Evolutionary conservation across 2,329 filamentous ascomycete species (phyloP).

Genomic region (Trichoderma guizhouense): DNA sequence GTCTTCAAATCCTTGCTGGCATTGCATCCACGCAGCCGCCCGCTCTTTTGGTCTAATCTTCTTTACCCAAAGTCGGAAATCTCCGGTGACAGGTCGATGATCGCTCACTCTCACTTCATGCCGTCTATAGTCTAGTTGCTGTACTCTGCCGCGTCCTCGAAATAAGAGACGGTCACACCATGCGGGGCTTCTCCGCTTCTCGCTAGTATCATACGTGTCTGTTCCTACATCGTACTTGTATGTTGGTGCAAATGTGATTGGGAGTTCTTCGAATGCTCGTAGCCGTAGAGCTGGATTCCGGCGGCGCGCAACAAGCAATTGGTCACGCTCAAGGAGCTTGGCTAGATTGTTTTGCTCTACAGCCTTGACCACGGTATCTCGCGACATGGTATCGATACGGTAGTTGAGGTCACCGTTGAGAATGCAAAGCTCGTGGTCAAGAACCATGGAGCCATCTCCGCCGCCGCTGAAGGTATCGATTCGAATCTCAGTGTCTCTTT

Average conservation of each 20-base stretch:
- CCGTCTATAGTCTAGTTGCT: constrained; percentile 81
- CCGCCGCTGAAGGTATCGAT: constrained; percentile 82
- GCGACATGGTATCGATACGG: constrained; percentile 94
- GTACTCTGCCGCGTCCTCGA: constrained; percentile 73
- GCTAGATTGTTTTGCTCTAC: constrained; percentile 75
- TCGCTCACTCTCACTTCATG: constrained; percentile 91
- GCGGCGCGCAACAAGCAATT: constrained; percentile 82
- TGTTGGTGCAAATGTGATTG: constrained; percentile 89
- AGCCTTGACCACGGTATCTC: constrained; percentile 85
- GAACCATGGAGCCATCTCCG: constrained; percentile 91
- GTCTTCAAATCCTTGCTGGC: constrained; percentile 70
- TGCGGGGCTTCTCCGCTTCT: constrained; percentile 89
- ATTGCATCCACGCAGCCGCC: constrained; percentile 65
- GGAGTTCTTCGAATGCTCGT: constrained; percentile 83
- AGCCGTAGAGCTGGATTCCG: constrained; percentile 88
- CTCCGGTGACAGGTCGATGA: constrained; percentile 85
- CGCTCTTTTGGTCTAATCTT: constrained; percentile 68
- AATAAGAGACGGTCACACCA: constrained; percentile 97
- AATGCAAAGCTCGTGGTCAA: constrained; percentile 97
- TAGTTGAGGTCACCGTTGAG: constrained; percentile 97
- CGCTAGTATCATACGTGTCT: constrained; percentile 88
- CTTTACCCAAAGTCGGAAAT: constrained; percentile 81
- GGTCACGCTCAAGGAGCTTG: constrained; percentile 89
- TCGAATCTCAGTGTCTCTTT: constrained; percentile 63
- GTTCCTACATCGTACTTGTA: constrained; percentile 99